Base-by-base conservation (phyloP, 2,329 filamentous ascomycete species). In the Sporothrix inflata region DNA sequence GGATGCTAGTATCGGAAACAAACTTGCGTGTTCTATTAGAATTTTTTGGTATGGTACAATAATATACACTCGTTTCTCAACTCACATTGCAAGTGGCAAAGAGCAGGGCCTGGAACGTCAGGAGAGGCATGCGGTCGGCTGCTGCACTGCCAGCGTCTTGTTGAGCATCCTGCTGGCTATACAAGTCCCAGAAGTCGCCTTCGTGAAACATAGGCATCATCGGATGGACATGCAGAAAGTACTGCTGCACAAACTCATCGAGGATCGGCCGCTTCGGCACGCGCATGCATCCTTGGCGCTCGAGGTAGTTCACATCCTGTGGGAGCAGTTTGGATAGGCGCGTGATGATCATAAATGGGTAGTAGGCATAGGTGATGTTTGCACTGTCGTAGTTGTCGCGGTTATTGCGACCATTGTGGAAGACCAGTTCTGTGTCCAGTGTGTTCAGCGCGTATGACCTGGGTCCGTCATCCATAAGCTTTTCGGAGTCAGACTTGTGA, bases 231-330 rank as follows among this genome's bases (percentile, higher is more conserved):
- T 84, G 82, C 12, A 84, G 76, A 72, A 85, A 85, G 74, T 84
- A 85, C 63, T 84, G 82, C 74, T 83, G 81, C 4, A 87, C 79
- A 72, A 87, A 85, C 66, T 85, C 83, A 68, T 85, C 82, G 0
- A 85, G 77, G 1, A 83, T 78, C 0, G 78, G 72, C 27, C 80
- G 78, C 0, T 79, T 81, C 0, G 85, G 85, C 8, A 87, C 77
- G n/a, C 81, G 80, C 1, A 86, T 78, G 74, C 84, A 85, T 3
- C 82, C 82, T 73, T 86, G 84, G 0, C 81, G 79, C 63, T 83
- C 81, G 42, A 86, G 78, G 73, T 83, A 86, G 72, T 82, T 83
- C 73, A 85, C 80, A 74, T 86, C n/a, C 74, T 85, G 83, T 0
- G 81, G 80, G 65, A 82, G 80, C 60, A 84, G 80, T 67, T 79